A percentile compares a stretch with the other conserved stretches of the same genome.
phyloP scores from a whole-genome alignment of 768 basidiomycete genomes.

The Rickenella mellea region DNA sequence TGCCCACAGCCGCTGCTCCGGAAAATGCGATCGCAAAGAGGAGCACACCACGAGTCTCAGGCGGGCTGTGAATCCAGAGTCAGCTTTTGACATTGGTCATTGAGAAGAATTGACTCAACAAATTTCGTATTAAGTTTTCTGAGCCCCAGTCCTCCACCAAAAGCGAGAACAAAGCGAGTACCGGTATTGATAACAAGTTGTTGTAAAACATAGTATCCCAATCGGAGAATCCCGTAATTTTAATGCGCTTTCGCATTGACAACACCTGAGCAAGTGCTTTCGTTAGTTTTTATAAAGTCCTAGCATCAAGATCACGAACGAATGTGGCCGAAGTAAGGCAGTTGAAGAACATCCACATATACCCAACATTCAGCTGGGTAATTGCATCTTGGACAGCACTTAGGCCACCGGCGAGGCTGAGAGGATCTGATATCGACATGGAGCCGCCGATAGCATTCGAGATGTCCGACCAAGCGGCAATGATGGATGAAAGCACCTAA shows the following conservation, averaged over 20 bases:
- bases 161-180: slow-evolving; percentile 74
- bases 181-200: slow-evolving; percentile 90
- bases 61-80: slow-evolving; percentile 49
- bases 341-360: slow-evolving; percentile 95
- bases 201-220: slow-evolving; percentile 99
- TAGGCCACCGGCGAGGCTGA: slow-evolving; percentile 15
- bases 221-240: slow-evolving; percentile 88
- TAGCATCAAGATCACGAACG: slow-evolving; percentile 40
- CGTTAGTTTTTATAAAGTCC: neutral
- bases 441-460: slow-evolving; percentile 27
- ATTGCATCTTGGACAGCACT: slow-evolving; percentile 36
- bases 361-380: slow-evolving; percentile 63
- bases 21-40: slow-evolving; percentile 89
- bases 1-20: slow-evolving; percentile 95
- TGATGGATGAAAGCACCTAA: slow-evolving; percentile 83
- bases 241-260: slow-evolving; percentile 94
- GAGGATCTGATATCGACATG: slow-evolving; percentile 17
- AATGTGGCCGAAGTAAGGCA: slow-evolving; percentile 86
- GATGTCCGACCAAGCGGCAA: slow-evolving; percentile 96
- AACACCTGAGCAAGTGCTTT: no score
- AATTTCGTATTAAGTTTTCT: slow-evolving; percentile 71
- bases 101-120: slow-evolving; percentile 35
- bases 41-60: slow-evolving; percentile 66
- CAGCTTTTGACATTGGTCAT: slow-evolving; percentile 1
- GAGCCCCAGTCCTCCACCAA: slow-evolving; percentile 83